These are phyloP conservation scores for Thelephora terrestris DNA, from an alignment of 1,284 basidiomycete genomes.

Conservation along the genomic window DNA sequence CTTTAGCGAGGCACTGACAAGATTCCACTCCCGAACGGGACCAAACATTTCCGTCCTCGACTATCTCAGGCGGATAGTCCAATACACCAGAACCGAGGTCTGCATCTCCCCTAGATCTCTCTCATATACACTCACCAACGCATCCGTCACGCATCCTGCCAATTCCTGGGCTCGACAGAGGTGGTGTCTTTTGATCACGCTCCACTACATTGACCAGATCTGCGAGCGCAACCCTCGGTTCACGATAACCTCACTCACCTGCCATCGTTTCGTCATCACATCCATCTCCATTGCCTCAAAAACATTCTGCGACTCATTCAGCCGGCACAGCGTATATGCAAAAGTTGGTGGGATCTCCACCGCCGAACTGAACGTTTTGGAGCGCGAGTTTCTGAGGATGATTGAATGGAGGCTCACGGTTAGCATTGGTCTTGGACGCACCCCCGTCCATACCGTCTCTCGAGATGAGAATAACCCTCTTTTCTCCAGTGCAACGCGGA, in stretches of 20 bases:
- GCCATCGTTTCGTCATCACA: slow-evolving; percentile 91
- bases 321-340: slow-evolving; percentile 86
- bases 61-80: slow-evolving; percentile 85
- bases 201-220: slow-evolving; percentile 93
- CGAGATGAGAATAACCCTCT: background rate
- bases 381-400: slow-evolving; percentile 82
- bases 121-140: slow-evolving; percentile 2
- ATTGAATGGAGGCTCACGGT: slow-evolving; percentile 92
- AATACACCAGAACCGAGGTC: slow-evolving; percentile 86
- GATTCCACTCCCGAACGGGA: slow-evolving; percentile 87
- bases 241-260: slow-evolving; percentile 88
- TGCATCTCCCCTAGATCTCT: slow-evolving; percentile 12
- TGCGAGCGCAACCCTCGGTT: slow-evolving; percentile 79
- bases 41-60: slow-evolving; percentile 81
- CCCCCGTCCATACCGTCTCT: slow-evolving; percentile 7
- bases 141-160: slow-evolving; percentile 1
- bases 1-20: slow-evolving; percentile 71
- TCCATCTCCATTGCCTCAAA: slow-evolving; percentile 83
- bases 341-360: slow-evolving; percentile 89
- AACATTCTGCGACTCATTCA: slow-evolving; percentile 88
- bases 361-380: slow-evolving; percentile 83
- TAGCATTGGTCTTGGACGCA: slow-evolving; percentile 28
- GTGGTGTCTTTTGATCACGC: slow-evolving; percentile 78
- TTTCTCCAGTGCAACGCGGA: slow-evolving; percentile 61
- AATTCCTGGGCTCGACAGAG: slow-evolving; percentile 38